Conservation (phyloP, 1,139 yeast species). For the Blastobotrys ciferrii region DNA sequence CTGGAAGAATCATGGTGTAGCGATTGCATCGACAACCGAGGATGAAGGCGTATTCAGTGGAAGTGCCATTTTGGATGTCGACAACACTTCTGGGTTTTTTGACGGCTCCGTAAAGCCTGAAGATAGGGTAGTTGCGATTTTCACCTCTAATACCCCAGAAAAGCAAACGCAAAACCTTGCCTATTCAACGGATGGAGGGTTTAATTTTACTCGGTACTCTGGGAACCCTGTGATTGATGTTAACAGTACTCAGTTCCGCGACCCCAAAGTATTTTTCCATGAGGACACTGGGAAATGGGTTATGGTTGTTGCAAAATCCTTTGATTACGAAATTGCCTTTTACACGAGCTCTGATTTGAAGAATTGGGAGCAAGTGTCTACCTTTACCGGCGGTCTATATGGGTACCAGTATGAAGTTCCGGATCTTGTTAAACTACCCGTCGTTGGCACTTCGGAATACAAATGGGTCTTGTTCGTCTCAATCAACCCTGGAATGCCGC, state of each 20-base stretch:
- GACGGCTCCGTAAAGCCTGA: slow-evolving; percentile 30
- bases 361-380: slow-evolving; percentile 36
- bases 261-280: slow-evolving; percentile 44
- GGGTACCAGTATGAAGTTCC: slow-evolving; percentile 54
- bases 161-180: slow-evolving; percentile 38
- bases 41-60: slow-evolving; percentile 40
- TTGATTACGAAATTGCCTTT: slow-evolving; percentile 36
- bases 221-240: slow-evolving; percentile 38
- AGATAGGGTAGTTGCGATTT: slow-evolving; percentile 40
- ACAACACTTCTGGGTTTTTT: slow-evolving; percentile 41
- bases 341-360: slow-evolving; percentile 36
- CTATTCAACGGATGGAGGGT: slow-evolving; percentile 41
- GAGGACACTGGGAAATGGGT: slow-evolving; percentile 37
- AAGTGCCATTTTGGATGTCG: slow-evolving; percentile 37
- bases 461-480: slow-evolving; percentile 16
- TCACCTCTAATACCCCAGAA: slow-evolving; percentile 31
- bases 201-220: slow-evolving; percentile 34
- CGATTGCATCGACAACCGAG: slow-evolving; percentile 32
- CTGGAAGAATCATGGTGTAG: slow-evolving; percentile 38
- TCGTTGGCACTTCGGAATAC: slow-evolving; percentile 25
- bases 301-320: slow-evolving; percentile 39
- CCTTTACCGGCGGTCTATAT: slow-evolving; percentile 35
- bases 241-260: slow-evolving; percentile 39
- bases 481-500: slow-evolving; percentile 52
- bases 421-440: slow-evolving; percentile 45